phyloP scores from a whole-genome alignment of 2,329 filamentous ascomycete genomes.

The Sporothrix mexicana region DNA sequence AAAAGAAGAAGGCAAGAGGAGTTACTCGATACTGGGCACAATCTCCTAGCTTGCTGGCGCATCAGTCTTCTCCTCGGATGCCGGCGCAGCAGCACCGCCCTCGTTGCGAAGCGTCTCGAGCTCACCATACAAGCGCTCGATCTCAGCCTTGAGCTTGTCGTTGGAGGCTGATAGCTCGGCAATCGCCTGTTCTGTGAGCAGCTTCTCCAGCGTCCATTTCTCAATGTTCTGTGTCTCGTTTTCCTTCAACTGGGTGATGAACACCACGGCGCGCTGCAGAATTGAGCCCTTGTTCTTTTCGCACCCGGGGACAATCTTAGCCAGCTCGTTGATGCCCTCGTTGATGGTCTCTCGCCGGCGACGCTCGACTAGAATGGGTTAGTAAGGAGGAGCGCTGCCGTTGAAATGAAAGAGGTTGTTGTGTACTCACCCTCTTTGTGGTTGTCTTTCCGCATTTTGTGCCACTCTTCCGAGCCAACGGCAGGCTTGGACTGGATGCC shows the following conservation, averaged over 20 bases:
- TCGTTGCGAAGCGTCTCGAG: slow-evolving; percentile 76
- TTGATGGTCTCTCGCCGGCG: slow-evolving; percentile 98
- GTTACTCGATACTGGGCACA: no score
- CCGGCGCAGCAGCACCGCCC: slow-evolving; percentile 64
- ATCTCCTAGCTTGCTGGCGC: slow-evolving; percentile 35
- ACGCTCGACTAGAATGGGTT: slow-evolving; percentile 74
- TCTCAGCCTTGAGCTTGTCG: slow-evolving; percentile 83
- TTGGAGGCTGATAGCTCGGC: slow-evolving; percentile 85
- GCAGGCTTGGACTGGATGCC: slow-evolving; percentile 68
- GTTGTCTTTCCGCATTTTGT: slow-evolving; percentile 95
- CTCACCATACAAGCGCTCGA: slow-evolving; percentile 77
- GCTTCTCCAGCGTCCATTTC: slow-evolving; percentile 90
- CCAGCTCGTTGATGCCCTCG: slow-evolving; percentile 96
- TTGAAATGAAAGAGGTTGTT: background rate
- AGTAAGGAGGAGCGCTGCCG: background rate
- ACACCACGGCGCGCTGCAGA: slow-evolving; percentile 87
- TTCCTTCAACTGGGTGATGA: slow-evolving; percentile 93
- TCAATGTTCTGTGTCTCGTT: slow-evolving; percentile 94
- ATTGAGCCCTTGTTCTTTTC: slow-evolving; percentile 99
- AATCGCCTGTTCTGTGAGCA: slow-evolving; percentile 86
- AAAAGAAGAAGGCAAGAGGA: background rate
- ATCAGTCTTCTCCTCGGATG: slow-evolving; percentile 53
- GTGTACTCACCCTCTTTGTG: slow-evolving; percentile 87
- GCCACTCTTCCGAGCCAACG: slow-evolving; percentile 98
- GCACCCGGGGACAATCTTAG: slow-evolving; percentile 95